A percentile compares a stretch with the other conserved stretches of the same genome.
Conservation (phyloP, 2,329 filamentous ascomycete species). For the Herpomyces periplanetae region DNA sequence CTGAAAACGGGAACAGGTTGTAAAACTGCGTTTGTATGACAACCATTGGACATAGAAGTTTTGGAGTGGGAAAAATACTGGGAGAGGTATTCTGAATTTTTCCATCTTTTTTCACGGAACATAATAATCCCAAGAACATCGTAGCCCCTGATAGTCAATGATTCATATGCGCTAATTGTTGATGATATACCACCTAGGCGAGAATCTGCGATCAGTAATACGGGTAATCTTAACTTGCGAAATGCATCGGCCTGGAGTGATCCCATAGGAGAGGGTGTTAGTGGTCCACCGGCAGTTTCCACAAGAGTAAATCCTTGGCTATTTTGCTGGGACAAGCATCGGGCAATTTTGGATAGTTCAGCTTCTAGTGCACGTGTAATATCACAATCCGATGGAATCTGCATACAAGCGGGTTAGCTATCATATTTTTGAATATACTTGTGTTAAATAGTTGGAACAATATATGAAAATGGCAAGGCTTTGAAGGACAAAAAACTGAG, state of each 20-base stretch:
- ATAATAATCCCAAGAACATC: conserved; percentile 28
- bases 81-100: conserved; percentile 23
- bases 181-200: conserved; percentile 39
- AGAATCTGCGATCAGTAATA: conserved; percentile 31
- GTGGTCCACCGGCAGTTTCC: conserved; percentile 45
- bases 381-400: conserved; percentile 1
- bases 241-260: conserved; percentile 41
- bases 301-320: conserved; percentile 21
- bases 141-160: conserved; percentile 33
- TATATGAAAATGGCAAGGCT: too few relatives aligned
- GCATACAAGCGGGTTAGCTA: conserved; percentile 1
- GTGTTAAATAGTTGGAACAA: too few relatives aligned
- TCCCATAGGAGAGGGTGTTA: conserved; percentile 36
- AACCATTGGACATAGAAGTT: conserved; percentile 16
- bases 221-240: conserved; percentile 26
- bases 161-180: conserved; percentile 43
- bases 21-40: too few relatives aligned
- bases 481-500: too few relatives aligned
- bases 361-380: conserved; percentile 4
- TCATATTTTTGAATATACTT: too few relatives aligned
- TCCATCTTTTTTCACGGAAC: conserved; percentile 22
- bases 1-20: too few relatives aligned
- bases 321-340: conserved; percentile 8
- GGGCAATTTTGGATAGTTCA: conserved; percentile 1
- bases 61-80: conserved; percentile 22